These are phyloP conservation scores for Erythrophleum fordii DNA, from an alignment of 306 rosid species.

Conservation along the genomic window DNA sequence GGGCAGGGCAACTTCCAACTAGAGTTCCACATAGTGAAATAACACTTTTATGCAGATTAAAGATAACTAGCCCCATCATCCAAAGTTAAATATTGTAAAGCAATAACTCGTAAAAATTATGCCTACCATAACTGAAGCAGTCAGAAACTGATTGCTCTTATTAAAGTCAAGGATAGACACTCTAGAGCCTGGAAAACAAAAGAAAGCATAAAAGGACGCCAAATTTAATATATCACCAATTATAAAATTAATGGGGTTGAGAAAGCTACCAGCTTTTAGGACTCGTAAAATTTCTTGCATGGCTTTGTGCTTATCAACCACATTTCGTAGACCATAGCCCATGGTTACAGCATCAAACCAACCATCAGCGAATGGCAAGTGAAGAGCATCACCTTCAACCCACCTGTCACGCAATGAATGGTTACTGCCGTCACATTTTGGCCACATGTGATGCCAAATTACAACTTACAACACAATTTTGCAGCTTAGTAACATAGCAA, in stretches of 20 bases:
- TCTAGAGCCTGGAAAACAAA: slow-evolving; percentile 63
- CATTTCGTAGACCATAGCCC: slow-evolving; percentile 94
- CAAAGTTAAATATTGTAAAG: neutral
- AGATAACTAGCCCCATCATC: neutral
- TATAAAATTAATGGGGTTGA: neutral
- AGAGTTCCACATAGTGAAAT: slow-evolving; percentile 8
- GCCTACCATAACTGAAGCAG: slow-evolving; percentile 66
- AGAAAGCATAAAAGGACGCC: slow-evolving; percentile 24
- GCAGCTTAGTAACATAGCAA: neutral
- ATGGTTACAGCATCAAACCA: slow-evolving; percentile 84
- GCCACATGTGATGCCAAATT: neutral
- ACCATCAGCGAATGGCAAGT: slow-evolving; percentile 77
- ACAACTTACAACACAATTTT: neutral
- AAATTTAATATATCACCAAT: slow-evolving; percentile 19
- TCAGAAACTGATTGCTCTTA: slow-evolving; percentile 61
- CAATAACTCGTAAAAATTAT: slow-evolving; percentile 3
- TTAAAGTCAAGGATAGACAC: slow-evolving; percentile 83
- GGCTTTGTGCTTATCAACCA: slow-evolving; percentile 70
- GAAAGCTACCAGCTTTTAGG: slow-evolving; percentile 68
- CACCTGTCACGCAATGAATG: slow-evolving; percentile 56
- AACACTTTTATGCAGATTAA: neutral
- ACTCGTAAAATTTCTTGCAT: slow-evolving; percentile 78
- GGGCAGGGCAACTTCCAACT: neutral
- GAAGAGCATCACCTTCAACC: slow-evolving; percentile 94
- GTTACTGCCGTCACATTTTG: slow-evolving; percentile 1